phyloP scores from a whole-genome alignment of 2,329 filamentous ascomycete genomes.

The Monilinia fructicola region DNA sequence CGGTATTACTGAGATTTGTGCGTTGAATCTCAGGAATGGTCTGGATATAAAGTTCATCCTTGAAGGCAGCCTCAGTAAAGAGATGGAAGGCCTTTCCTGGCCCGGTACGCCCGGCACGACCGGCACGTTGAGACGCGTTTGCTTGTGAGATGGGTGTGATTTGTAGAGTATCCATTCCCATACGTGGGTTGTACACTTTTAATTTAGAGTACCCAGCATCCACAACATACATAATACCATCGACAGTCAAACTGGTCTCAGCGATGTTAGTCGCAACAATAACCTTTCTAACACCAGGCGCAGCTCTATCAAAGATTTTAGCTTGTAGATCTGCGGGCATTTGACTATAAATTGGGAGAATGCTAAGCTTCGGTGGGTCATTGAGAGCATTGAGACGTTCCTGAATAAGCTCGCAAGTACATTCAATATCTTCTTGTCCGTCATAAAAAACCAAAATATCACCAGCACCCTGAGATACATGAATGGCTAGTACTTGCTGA shows the following conservation, averaged over 20 bases:
- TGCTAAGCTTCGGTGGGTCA: constrained; percentile 90
- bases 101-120: constrained; percentile 89
- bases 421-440: constrained; percentile 98
- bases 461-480: constrained; percentile 88
- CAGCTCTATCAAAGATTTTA: constrained; percentile 92
- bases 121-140: constrained; percentile 89
- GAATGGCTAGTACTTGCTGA: constrained; percentile 91
- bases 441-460: constrained; percentile 99
- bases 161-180: constrained; percentile 98
- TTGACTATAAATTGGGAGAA: constrained; percentile 97
- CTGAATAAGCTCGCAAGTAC: constrained; percentile 88
- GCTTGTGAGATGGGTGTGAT: constrained; percentile 98
- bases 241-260: constrained; percentile 95
- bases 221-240: constrained; percentile 99
- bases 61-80: constrained; percentile 91
- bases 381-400: constrained; percentile 87
- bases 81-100: constrained; percentile 94
- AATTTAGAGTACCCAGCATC: constrained; percentile 95
- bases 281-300: constrained; percentile 89
- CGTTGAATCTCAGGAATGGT: constrained; percentile 97
- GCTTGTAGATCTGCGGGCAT: constrained; percentile 98
- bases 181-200: constrained; percentile 97
- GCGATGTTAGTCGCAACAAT: constrained; percentile 99
- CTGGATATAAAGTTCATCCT: constrained; percentile 93
- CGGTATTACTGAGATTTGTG: constrained; percentile 93